A percentile compares a stretch with the other conserved stretches of the same genome.
phyloP scores from a whole-genome alignment of 441 rosid species.

The Eutrema salsugineum region DNA sequence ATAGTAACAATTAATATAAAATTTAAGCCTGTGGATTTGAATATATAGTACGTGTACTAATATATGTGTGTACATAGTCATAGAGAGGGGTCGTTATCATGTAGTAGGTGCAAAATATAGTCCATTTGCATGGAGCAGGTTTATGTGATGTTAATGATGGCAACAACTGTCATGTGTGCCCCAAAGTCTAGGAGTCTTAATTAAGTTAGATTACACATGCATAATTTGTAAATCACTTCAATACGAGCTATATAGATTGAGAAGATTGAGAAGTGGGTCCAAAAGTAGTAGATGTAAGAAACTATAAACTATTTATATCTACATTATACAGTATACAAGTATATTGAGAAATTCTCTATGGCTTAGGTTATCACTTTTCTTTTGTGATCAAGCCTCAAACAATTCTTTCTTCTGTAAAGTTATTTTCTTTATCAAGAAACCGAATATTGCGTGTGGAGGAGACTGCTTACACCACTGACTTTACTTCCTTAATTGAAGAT shows the following conservation, averaged over 20 bases:
- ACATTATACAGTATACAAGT: not conserved
- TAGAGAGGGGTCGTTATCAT: constrained; percentile 23
- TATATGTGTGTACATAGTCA: not conserved
- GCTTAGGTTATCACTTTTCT: not conserved
- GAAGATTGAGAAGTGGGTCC: not conserved
- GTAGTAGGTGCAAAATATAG: constrained; percentile 28
- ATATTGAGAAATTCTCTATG: not conserved
- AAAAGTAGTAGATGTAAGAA: not conserved
- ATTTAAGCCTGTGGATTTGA: not conserved
- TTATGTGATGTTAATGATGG: constrained; percentile 32
- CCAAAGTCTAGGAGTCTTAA: constrained; percentile 30
- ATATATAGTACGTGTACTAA: not conserved
- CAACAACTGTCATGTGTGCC: constrained; percentile 31
- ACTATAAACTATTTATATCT: not conserved
- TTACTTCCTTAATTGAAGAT: no score
- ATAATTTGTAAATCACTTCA: not conserved
- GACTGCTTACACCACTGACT: not conserved
- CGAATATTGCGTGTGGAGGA: not conserved
- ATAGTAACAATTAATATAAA: not conserved
- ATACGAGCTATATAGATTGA: not conserved
- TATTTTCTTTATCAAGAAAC: not conserved
- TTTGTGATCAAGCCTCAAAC: not conserved
- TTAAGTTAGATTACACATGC: not conserved
- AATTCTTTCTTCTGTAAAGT: not conserved
- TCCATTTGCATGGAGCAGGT: constrained; percentile 33